Evolutionary conservation across 208 protist genomes (phyloP), one percentile per base, ranked within the genome.

Genomic region (Polymyxa betae): DNA sequence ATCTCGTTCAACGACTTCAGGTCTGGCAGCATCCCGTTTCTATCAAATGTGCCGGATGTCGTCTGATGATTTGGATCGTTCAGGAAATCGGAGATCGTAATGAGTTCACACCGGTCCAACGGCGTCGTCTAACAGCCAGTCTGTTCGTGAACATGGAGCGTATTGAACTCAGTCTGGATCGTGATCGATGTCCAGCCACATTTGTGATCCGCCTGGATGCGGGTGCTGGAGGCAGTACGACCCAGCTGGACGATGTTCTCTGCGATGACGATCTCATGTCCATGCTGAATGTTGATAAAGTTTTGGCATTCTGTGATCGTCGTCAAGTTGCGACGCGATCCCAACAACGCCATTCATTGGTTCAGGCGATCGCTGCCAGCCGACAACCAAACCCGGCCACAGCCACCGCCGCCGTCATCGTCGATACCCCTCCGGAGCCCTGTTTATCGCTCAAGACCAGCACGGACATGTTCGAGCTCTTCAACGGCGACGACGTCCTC

Each of bases 261-360:
- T 82, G 72, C 72, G 72, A 82, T n/a, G 72, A 82, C 72, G 72
- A 82, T n/a, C 72, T 82, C 16, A 82, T 82, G 72, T 12, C 72
- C 72, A 82, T 82, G 72, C 72, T 82, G 16, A 82, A 82, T n/a
- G 72, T 82, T n/a, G 72, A 82, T n/a, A 82, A 82, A n/a, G 72
- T 82, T n/a, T 20, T 82, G 16, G 72, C 72, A 5, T 82, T 82
- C 72, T 82, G 72, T n/a, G 72, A 82, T 82, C 5, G 35, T 40
- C 72, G 72, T 38, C 72, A 35, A 5, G 16, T 82, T 5, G 5
- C 72, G 35, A 43, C n/a, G 72, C 35, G 16, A 35, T 35, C n/a
- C 16, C 72, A 82, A 5, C 72, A n/a, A 20, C 72, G 72, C n/a
- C 72, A 43, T n/a, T n/a, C n/a, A n/a, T n/a, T n/a, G n/a, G n/a